phyloP scores from a whole-genome alignment of 2,329 filamentous ascomycete species.

The Aspergillus uvarum region DNA sequence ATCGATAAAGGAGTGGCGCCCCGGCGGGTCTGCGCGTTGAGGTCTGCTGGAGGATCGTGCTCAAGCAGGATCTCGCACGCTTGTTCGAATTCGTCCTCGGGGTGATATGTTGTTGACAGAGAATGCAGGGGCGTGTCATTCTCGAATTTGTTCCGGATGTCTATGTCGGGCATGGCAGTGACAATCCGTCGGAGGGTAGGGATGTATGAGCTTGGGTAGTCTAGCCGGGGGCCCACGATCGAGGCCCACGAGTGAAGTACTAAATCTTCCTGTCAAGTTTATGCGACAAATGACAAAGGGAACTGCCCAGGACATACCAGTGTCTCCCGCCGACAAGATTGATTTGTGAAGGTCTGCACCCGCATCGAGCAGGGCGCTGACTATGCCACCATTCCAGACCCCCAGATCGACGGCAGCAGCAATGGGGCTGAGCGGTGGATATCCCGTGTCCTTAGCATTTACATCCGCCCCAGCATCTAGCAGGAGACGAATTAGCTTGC shows the following conservation, averaged over 20 bases:
- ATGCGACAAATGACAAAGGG: neutral
- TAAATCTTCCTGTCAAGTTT: neutral
- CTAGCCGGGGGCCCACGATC: slow-evolving; percentile 21
- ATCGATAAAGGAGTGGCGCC: slow-evolving; percentile 24
- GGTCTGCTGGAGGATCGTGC: slow-evolving; percentile 17
- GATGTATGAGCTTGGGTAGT: slow-evolving; percentile 25
- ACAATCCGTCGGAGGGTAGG: slow-evolving; percentile 19
- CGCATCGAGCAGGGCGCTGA: slow-evolving; percentile 21
- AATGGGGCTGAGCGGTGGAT: slow-evolving; percentile 23
- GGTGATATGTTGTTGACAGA: slow-evolving; percentile 21
- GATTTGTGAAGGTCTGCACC: slow-evolving; percentile 22
- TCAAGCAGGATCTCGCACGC: slow-evolving; percentile 23
- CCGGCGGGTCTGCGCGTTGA: slow-evolving; percentile 19
- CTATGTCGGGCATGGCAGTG: slow-evolving; percentile 15
- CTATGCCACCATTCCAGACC: slow-evolving; percentile 26
- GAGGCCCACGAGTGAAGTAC: slow-evolving; percentile 28
- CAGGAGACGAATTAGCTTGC: slow-evolving; percentile 14
- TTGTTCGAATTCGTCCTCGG: slow-evolving; percentile 26
- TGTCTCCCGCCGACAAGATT: slow-evolving; percentile 14
- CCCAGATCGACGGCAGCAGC: slow-evolving; percentile 23
- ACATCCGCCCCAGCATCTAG: slow-evolving; percentile 17
- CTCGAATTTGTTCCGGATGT: slow-evolving; percentile 19
- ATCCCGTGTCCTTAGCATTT: slow-evolving; percentile 16
- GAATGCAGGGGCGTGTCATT: slow-evolving; percentile 26
- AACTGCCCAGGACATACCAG: neutral